Evolutionary conservation across 2,329 filamentous ascomycete genomes (phyloP), one percentile per base, ranked within the genome.

Genomic region (Scytalidium lignicola): DNA sequence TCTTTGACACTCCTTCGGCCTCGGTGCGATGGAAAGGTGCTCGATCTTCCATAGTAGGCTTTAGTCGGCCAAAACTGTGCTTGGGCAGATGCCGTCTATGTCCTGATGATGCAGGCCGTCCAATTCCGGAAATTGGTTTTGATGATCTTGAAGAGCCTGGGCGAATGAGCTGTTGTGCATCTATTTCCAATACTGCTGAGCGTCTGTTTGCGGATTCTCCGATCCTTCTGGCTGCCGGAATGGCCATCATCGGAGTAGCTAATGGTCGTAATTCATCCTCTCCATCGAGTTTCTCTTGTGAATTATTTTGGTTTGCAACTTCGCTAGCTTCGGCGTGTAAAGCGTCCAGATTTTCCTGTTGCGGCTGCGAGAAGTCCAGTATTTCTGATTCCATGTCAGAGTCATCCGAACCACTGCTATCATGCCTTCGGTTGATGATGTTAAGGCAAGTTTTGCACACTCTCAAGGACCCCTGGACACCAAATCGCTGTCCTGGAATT

Each of bases 91-190:
- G 88, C 15, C 91, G 81, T 64, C 88, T 89, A 65, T 96, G 92
- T 7, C 84, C 76, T 40, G 73, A 88, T 2, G 90, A 93, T 55
- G 90, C 83, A 13, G 90, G 86, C 32, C 90, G 81, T 12, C 78
- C 80, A 8, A 72, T 66, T 37, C 62, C 73, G 17, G 87, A 74
- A 7, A 85, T 73, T 0, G 90, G 90, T 58, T 87, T 90, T 19
- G 97, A 70, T 8, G 93, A 97, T 47, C 91, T 82, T 3, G 92
- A 95, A 1, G 93, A 99, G 52, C 87, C 88, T n/a, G 93, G 92
- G n/a, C 93, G 80, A 54, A 87, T 86, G 22, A 96, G 74, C 48
- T 89, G 85, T 26, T 89, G 87, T 17, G 83, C 80, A 60, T 93
- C 90, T 49, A 97, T 93, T 66, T 99, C 93, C 20, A 99, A 76